phyloP scores from a whole-genome alignment of 306 rosid species.

The Ammopiptanthus mongolicus region DNA sequence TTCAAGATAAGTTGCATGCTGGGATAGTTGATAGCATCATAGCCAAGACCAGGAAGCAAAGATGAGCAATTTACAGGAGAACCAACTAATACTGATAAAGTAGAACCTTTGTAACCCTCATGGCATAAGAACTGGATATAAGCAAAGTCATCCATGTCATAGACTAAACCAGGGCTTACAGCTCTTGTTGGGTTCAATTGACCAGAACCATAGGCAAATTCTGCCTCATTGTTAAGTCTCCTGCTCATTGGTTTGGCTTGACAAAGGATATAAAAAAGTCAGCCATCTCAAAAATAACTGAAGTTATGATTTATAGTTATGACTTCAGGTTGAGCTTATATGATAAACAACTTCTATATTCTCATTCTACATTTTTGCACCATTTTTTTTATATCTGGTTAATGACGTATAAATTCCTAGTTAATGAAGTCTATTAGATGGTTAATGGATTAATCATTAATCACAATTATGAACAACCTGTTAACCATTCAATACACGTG shows the following conservation, averaged over 20 bases:
- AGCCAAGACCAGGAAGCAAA: conserved; percentile 60
- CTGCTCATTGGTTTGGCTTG: conserved; percentile 78
- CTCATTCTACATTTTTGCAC: no score
- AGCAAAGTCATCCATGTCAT: conserved; percentile 57
- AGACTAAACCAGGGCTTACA: conserved; percentile 64
- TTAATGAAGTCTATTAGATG: no score
- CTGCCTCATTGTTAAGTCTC: conserved; percentile 52
- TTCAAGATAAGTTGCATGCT: conserved; percentile 56
- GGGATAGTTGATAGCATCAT: conserved; percentile 88
- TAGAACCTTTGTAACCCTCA: conserved; percentile 58
- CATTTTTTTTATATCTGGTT: no score
- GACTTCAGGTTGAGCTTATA: no score
- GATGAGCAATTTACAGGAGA: conserved; percentile 63
- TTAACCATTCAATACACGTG: no score
- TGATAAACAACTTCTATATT: no score
- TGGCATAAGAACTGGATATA: conserved; percentile 73
- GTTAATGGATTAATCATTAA: no score
- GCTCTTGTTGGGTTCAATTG: conserved; percentile 74
- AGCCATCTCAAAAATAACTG: background rate
- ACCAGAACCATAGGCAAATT: conserved; percentile 81
- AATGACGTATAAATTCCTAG: no score
- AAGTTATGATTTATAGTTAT: background rate
- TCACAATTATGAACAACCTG: no score
- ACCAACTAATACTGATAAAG: conserved; percentile 43
- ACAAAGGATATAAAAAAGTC: conserved; percentile 14